Evolutionary conservation across 2,329 filamentous ascomycete species (phyloP), one percentile per base, ranked within the genome.

Genomic region (Emmonsiellopsis sp.): DNA sequence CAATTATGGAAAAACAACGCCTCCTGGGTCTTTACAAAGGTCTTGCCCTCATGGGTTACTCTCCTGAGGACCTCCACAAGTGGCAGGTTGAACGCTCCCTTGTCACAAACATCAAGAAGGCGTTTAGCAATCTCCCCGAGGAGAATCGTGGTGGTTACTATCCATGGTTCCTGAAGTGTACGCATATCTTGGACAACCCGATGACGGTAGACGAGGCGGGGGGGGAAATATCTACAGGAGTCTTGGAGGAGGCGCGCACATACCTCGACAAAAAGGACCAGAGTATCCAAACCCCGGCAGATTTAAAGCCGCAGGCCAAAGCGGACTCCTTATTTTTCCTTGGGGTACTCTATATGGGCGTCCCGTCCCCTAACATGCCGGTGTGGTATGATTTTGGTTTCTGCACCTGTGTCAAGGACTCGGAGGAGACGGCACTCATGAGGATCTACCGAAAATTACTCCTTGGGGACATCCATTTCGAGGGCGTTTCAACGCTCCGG

Each of bases 21-120:
- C 61, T 65, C 47, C 36, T 64, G 1, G 62, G 63, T 8, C 13
- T 65, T 3, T 65, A 65, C 51, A n/a, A 43, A 55, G 60, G 60
- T 39, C 49, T 65, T 10, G 57, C 42, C 42, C 56, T 57, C 36
- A 56, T n/a, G 8, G 55, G 57, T 21, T 14, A 63, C 51, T 39
- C 57, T 34, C 31, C 55, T n/a, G 55, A 58, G 33, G 54, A 60
- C 3, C 2, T 64, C 37, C 60, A 64, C 51, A 52, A 61, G 37
- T 62, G 60, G 61, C 61, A 53, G 14, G 45, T 60, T 43, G 45
- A 40, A 27, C 60, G 61, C 61, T 39, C 36, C 36, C 36, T 39
- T 36, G 55, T 57, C n/a, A 55, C 55, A 2, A 63, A 62, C 39
- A 59, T 62, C 55, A 62, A 62, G 42, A 57, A 60, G 31, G 54